These are phyloP conservation scores for Acacia crassicarpa DNA, from an alignment of 306 rosid species.

Conservation along the genomic window DNA sequence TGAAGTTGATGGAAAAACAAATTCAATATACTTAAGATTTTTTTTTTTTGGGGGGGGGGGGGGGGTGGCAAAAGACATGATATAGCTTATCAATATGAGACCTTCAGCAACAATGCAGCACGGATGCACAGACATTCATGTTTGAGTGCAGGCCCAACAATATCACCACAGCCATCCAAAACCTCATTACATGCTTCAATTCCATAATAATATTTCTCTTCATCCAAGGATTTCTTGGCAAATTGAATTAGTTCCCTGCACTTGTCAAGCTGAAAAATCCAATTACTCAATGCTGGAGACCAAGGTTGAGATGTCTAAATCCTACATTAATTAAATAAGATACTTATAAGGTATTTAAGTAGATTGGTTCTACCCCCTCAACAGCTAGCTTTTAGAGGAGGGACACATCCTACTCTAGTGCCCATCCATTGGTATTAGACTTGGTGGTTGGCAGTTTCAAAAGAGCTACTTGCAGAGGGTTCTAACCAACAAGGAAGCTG, in stretches of 20 bases:
- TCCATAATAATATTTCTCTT: slow-evolving; percentile 55
- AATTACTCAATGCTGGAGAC: slow-evolving; percentile 23
- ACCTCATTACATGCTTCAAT: slow-evolving; percentile 93
- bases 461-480: neutral
- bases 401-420: neutral
- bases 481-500: neutral
- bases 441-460: neutral
- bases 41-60: neutral
- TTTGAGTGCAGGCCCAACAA: slow-evolving; percentile 53
- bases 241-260: slow-evolving; percentile 68
- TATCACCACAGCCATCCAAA: slow-evolving; percentile 61
- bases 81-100: slow-evolving; percentile 33
- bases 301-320: neutral
- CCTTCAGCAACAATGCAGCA: slow-evolving; percentile 85
- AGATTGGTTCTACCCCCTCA: neutral
- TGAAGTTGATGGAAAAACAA: slow-evolving; percentile 1
- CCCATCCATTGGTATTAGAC: neutral
- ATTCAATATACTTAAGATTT: neutral
- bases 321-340: neutral
- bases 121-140: slow-evolving; percentile 72
- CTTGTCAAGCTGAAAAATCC: slow-evolving; percentile 69
- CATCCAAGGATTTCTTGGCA: slow-evolving; percentile 64
- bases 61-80: slow-evolving; percentile 11
- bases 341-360: neutral
- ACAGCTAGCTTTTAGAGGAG: neutral